These are phyloP conservation scores for Aureobasidium sp. DNA, from an alignment of 2,329 filamentous ascomycete genomes.

Conservation along the genomic window DNA sequence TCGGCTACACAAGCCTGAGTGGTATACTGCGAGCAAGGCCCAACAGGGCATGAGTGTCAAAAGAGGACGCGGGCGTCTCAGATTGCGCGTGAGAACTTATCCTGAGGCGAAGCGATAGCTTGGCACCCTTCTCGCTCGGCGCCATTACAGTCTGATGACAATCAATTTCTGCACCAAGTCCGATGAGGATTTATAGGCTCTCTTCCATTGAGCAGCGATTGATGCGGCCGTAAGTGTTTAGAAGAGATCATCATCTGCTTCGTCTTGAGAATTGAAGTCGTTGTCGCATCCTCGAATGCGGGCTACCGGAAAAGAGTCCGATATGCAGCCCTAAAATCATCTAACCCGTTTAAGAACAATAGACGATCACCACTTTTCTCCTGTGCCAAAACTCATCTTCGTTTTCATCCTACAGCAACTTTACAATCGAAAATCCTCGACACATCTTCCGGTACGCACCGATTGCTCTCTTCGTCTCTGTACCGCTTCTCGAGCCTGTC, in stretches of 20 bases:
- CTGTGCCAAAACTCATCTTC: not conserved
- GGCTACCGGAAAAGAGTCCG: not conserved
- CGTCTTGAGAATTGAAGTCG: not conserved
- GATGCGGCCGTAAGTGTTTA: not conserved
- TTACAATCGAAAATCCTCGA: not conserved
- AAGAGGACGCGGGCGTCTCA: conserved; percentile 9
- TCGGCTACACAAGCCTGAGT: conserved; percentile 10
- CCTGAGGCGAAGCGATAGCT: conserved; percentile 6
- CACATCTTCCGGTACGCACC: not conserved
- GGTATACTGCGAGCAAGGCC: conserved; percentile 1
- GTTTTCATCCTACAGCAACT: not conserved
- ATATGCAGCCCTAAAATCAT: conserved; percentile 1
- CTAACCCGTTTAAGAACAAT: not conserved
- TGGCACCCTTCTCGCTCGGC: not conserved
- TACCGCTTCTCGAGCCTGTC: not conserved
- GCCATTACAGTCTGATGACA: not conserved
- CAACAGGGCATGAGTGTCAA: not conserved
- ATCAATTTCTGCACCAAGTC: not conserved
- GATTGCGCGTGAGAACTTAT: conserved; percentile 5
- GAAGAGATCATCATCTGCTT: not conserved
- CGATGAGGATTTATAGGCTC: not conserved
- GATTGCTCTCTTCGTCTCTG: not conserved
- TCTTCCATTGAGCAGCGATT: not conserved
- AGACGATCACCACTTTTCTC: not conserved
- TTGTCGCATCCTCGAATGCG: not conserved